Evolutionary conservation across 2,329 filamentous ascomycete genomes (phyloP).

Genomic region (Sclerotinia glacialis): DNA sequence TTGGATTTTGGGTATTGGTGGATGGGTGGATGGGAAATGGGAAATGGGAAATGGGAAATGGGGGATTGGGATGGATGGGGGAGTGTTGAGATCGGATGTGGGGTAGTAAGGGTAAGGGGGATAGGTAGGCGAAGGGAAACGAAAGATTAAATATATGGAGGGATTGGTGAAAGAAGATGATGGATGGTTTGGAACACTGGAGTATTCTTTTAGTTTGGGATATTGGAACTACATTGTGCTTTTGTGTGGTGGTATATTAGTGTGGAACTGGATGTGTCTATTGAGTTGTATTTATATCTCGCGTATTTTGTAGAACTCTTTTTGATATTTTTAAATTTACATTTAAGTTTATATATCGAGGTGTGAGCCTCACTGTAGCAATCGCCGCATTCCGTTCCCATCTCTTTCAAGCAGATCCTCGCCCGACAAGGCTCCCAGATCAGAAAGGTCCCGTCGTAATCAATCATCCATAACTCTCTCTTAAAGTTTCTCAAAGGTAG

Average conservation of each 20-base stretch:
- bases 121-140: too few relatives aligned
- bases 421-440: too few relatives aligned
- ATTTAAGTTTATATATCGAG: neutral
- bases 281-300: neutral
- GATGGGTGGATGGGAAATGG: neutral
- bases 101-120: too few relatives aligned
- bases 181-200: accelerated
- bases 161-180: neutral
- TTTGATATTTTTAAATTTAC: neutral
- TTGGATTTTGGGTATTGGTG: neutral
- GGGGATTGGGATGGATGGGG: neutral
- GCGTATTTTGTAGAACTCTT: neutral
- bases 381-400: neutral
- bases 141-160: neutral
- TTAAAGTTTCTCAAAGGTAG: constrained; percentile 65
- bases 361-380: too few relatives aligned
- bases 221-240: neutral
- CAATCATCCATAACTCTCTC: constrained; percentile 15
- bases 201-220: too few relatives aligned
- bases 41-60: too few relatives aligned
- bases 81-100: too few relatives aligned
- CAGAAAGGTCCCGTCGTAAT: neutral
- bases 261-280: neutral
- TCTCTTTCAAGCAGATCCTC: neutral
- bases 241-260: neutral